Percentiles rank a stretch among this genome's conserved stretches.
Evolutionary conservation across 768 basidiomycete genomes (phyloP).

Genomic region (Tubosaeta sp.): DNA sequence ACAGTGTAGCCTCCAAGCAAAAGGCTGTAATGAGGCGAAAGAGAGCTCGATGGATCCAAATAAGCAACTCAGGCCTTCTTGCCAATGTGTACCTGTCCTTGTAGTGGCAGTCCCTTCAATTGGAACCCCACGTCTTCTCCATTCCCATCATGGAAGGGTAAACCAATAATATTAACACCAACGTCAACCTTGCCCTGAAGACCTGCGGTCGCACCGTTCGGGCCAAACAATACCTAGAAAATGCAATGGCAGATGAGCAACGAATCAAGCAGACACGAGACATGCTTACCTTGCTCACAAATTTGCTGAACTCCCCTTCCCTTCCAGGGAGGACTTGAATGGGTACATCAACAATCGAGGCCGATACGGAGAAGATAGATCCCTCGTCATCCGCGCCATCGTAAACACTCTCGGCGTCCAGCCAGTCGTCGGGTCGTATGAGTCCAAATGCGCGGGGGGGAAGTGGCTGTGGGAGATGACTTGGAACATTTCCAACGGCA

Average conservation of each 20-base stretch:
- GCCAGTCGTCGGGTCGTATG: slow-evolving; percentile 69
- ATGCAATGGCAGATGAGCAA: slow-evolving; percentile 1
- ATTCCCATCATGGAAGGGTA: slow-evolving; percentile 45
- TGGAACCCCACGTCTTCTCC: slow-evolving; percentile 46
- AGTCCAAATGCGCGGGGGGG: slow-evolving; percentile 74
- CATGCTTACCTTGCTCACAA: slow-evolving; percentile 63
- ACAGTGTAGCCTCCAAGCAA: not conserved
- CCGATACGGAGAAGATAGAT: slow-evolving; percentile 53
- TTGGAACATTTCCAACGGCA: slow-evolving; percentile 33
- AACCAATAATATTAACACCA: slow-evolving; percentile 51
- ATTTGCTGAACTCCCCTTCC: slow-evolving; percentile 69
- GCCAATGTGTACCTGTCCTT: slow-evolving; percentile 60
- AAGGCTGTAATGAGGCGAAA: not conserved
- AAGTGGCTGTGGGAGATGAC: slow-evolving; percentile 58
- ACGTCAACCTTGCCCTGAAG: slow-evolving; percentile 63
- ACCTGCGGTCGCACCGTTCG: slow-evolving; percentile 64
- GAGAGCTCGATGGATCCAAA: not conserved
- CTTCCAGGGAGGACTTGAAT: slow-evolving; percentile 75
- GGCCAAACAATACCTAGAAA: slow-evolving; percentile 61
- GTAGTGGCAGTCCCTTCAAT: slow-evolving; percentile 60
- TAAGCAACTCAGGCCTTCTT: slow-evolving; percentile 38
- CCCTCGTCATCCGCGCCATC: slow-evolving; percentile 46
- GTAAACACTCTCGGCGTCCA: slow-evolving; percentile 43
- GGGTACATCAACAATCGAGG: slow-evolving; percentile 69
- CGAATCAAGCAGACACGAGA: not conserved